Base-by-base conservation (phyloP, 192 early-diverging fungal genomes). In the Podila verticillata region DNA sequence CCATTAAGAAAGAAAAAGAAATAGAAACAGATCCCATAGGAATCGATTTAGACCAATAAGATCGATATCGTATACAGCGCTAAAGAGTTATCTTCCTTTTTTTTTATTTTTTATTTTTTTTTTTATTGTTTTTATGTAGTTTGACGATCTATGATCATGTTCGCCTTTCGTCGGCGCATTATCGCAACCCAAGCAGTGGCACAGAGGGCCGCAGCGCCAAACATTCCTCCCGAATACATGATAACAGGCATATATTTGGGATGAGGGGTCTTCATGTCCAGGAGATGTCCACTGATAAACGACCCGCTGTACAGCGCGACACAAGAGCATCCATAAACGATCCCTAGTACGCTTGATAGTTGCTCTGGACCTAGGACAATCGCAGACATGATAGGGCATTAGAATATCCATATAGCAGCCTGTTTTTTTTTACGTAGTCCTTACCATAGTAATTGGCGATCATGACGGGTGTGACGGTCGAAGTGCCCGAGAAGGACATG, bases 391-490 rank as follows among this genome's bases (percentile, higher is more conserved):
- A n/a, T 54, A 49, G 22, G 17, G 26, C 2, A 60, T 13, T 8
- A 24, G 30, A 65, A 48, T 7, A 28, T 4, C 12, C 17, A 47
- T 32, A 35, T 49, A 2, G 1, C 30, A 34, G 17, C 1, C 9
- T 26, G 2, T 47, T 26, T 44, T 17, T 44, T 44, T 17, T 44
- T 44, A 12, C 12, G 39, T 6, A 20, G 3, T n/a, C 15, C 60
- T 57, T 63, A 74, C 85, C 85, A 71, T 83, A 87, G 26, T 78
- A 36, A 4, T 83, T 59, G 0, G 74, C 81, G 31, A 85, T 67
- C 31, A 73, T 70, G 30, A 82, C 58, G 24, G 74, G 80, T 17
- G 51, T 70, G 20, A 89, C 68, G 5, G 84, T 81, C 22, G 83
- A 73, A 63, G 81, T 86, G 2, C 87, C 88, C 12, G 87, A 87